A percentile compares a stretch with the other conserved stretches of the same genome.
phyloP scores from a whole-genome alignment of 768 basidiomycete species.

The Macrocybe gigantea region DNA sequence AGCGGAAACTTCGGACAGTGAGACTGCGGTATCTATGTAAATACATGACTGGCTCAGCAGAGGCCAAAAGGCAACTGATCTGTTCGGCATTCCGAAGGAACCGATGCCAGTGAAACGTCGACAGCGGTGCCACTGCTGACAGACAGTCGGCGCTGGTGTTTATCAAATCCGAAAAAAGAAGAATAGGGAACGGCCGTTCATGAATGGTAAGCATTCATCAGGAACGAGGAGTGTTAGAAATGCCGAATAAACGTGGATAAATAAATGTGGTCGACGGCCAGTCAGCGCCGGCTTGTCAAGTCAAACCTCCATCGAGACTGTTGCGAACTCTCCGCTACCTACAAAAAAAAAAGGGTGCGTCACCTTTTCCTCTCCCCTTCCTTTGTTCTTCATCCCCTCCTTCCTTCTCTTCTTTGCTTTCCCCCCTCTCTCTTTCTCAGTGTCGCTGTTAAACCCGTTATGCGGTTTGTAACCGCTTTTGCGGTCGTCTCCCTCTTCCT shows the following conservation, averaged over 20 bases:
- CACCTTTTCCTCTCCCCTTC: constrained; percentile 2
- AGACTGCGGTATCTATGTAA: too few relatives aligned
- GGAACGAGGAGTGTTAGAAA: not conserved
- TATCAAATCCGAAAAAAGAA: too few relatives aligned
- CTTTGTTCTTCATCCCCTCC: constrained; percentile 3
- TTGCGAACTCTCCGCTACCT: not conserved
- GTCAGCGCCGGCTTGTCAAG: constrained; percentile 1
- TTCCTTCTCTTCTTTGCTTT: constrained; percentile 7
- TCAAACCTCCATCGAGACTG: not conserved
- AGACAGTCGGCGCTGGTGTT: too few relatives aligned
- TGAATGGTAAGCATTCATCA: not conserved
- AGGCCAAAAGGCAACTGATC: too few relatives aligned
- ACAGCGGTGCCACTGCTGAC: too few relatives aligned
- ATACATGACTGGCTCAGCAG: too few relatives aligned
- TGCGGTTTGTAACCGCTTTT: constrained; percentile 45
- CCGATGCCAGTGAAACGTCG: too few relatives aligned
- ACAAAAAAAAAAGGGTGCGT: too few relatives aligned
- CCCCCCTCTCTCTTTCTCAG: constrained; percentile 12
- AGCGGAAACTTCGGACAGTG: too few relatives aligned
- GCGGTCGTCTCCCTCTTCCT: constrained; percentile 31
- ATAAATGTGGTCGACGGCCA: not conserved
- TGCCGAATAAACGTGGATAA: constrained; percentile 2
- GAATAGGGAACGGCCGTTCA: not conserved
- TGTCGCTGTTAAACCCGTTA: constrained; percentile 16
- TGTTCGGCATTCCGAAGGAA: too few relatives aligned